Conservation (phyloP, 352 stramenopile species). For the Thalassiosira mediterranea region DNA sequence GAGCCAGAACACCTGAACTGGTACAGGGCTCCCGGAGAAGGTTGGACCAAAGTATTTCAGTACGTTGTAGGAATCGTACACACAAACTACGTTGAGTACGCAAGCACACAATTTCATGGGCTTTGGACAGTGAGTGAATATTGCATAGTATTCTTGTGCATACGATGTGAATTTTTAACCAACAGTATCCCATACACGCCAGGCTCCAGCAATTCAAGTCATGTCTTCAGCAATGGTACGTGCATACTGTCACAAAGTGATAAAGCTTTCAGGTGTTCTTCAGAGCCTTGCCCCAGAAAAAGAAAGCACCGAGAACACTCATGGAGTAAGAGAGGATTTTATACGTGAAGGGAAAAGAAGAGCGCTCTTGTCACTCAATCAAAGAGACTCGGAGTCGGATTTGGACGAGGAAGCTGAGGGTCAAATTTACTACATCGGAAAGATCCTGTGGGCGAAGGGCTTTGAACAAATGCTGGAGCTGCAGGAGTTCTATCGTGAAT, state of each 20-base stretch:
- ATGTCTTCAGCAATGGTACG: constrained; percentile 81
- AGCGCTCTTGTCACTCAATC: constrained; percentile 4
- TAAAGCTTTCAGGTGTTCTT: constrained; percentile 70
- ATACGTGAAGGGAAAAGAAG: constrained; percentile 39
- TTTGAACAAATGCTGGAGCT: constrained; percentile 83
- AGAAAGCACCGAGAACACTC: constrained; percentile 68
- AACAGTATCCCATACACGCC: no score
- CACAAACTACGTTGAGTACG: constrained; percentile 85
- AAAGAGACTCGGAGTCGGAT: constrained; percentile 2
- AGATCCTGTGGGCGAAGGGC: constrained; percentile 87
- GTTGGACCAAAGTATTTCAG: constrained; percentile 75
- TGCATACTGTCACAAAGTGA: constrained; percentile 80
- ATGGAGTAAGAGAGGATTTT: constrained; percentile 71
- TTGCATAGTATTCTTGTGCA: constrained; percentile 4
- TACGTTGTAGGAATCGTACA: constrained; percentile 84
- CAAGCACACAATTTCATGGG: constrained; percentile 46
- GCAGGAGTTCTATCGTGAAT: constrained; percentile 59
- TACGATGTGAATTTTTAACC: no score
- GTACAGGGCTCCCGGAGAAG: constrained; percentile 67
- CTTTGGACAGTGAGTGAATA: constrained; percentile 35
- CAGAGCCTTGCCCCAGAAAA: constrained; percentile 68
- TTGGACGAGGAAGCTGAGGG: constrained; percentile 37
- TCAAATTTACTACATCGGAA: constrained; percentile 85
- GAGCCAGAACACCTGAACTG: constrained; percentile 83
- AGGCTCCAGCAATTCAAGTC: constrained; percentile 59